Evolutionary conservation across 2,329 filamentous ascomycete species (phyloP), one percentile per base, ranked within the genome.

Genomic region (Aspergillus fumigatus): DNA sequence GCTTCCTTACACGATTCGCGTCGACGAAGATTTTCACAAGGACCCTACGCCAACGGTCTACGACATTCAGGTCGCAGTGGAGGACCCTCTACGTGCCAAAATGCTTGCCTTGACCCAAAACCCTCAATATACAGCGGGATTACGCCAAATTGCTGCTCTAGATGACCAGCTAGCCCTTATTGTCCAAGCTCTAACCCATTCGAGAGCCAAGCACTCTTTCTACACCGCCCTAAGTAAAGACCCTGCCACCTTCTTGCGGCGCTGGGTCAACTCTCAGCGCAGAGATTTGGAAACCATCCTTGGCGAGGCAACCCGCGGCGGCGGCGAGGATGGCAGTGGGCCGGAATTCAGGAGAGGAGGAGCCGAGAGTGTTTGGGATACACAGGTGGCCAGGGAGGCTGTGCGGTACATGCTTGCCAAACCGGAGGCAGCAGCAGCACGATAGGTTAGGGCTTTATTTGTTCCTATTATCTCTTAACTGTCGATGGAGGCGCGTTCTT

Each of bases 211-310:
- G 71, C 90, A 96, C 71, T 84, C 87, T 17, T 99, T 99, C 78
- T 88, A 94, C 73, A 86, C 84, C 6, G 85, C 86, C 4, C 80
- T 97, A 61, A 84, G 86, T 57, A 84, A 88, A 61, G 92, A 97
- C 65, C 94, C 94, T 0, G 88, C 89, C 17, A 85, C 83, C 11
- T 97, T 97, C 67, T 82, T 97, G 58, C 86, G 84, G 62, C 86
- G 89, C 68, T 99, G 94, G 94, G 81, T 96, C 52, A 91, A 87
- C 67, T 93, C 88, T 17, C 94, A 99, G 78, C 92, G 92, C 76
- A 83, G 92, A 50, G 93, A 97, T 71, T 79, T 97, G 38, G 92
- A 96, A 68, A 86, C 94, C 6, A 88, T 97, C 50, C 82, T 94
- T 60, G 93, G 92, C 56, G 92, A 97, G 74, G 86, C 87, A 1